Evolutionary conservation across 345 rosid species (phyloP).

Genomic region (Limnanthes douglasii): DNA sequence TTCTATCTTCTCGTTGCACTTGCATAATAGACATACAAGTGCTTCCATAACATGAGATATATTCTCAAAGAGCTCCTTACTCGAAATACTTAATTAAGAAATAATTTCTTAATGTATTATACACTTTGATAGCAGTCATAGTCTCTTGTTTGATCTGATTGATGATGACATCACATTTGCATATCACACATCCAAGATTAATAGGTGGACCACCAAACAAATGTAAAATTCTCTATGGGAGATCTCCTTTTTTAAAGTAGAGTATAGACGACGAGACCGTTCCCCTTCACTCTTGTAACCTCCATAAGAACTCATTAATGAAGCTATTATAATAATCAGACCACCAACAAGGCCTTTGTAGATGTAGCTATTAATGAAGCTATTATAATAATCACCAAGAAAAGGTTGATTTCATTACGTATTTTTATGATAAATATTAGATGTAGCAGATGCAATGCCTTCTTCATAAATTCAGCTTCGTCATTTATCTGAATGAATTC

Average conservation of each 20-base stretch:
- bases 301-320: conserved; percentile 63
- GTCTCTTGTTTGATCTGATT: conserved; percentile 91
- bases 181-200: conserved; percentile 85
- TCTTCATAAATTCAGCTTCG: conserved; percentile 61
- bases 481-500: conserved; percentile 96
- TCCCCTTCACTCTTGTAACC: conserved; percentile 78
- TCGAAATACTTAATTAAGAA: conserved; percentile 67
- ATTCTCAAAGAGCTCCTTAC: conserved; percentile 79
- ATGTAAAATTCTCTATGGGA: conserved; percentile 62
- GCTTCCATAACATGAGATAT: conserved; percentile 86
- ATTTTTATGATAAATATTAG: conserved; percentile 73
- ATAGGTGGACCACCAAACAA: conserved; percentile 65
- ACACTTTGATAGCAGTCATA: conserved; percentile 74
- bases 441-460: conserved; percentile 70
- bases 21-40: conserved; percentile 68
- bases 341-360: conserved; percentile 47
- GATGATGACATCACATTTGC: conserved; percentile 83
- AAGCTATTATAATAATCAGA: conserved; percentile 66
- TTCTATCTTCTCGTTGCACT: conserved; percentile 85
- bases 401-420: conserved; percentile 77
- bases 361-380: conserved; percentile 36
- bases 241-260: conserved; percentile 72
- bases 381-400: conserved; percentile 49
- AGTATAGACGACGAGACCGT: conserved; percentile 62
- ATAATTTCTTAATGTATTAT: conserved; percentile 85